These are phyloP conservation scores for Colletotrichum acutatum DNA, from an alignment of 2,329 filamentous ascomycete genomes.

Conservation along the genomic window DNA sequence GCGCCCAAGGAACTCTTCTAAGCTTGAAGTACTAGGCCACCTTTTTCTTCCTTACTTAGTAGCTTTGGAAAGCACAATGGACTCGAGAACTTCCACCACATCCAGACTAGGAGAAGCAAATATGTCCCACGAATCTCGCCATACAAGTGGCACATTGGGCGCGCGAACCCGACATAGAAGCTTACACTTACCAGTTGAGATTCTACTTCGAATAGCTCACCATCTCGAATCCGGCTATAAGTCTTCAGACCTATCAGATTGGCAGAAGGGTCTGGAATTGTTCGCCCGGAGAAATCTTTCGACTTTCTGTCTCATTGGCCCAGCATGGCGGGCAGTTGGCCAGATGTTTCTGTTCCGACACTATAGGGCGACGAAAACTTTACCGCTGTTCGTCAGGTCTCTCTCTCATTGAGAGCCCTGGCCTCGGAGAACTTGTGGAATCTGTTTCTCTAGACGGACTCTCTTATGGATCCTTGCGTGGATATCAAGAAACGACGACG, in stretches of 20 bases:
- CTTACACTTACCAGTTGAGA: not conserved
- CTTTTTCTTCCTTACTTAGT: not conserved
- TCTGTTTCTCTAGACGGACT: not conserved
- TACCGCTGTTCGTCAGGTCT: not conserved
- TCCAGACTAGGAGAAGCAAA: not conserved
- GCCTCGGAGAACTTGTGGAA: not conserved
- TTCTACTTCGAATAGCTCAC: not conserved
- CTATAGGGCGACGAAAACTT: not conserved
- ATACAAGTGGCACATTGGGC: not conserved
- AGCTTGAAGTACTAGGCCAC: not conserved
- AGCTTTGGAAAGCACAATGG: not conserved
- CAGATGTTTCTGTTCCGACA: not conserved
- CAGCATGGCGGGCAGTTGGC: not conserved
- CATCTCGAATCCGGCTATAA: not conserved
- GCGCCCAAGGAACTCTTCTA: not conserved
- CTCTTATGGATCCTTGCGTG: no score
- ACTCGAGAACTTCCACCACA: not conserved
- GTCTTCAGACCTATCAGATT: not conserved
- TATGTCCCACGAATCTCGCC: not conserved
- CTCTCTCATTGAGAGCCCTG: not conserved
- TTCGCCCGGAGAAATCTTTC: not conserved
- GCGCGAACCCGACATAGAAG: not conserved
- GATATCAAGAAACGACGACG: no score
- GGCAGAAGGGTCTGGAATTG: not conserved
- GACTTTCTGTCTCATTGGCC: not conserved